phyloP scores from a whole-genome alignment of 2,329 filamentous ascomycete species.

The Incumbomyces delicatus region DNA sequence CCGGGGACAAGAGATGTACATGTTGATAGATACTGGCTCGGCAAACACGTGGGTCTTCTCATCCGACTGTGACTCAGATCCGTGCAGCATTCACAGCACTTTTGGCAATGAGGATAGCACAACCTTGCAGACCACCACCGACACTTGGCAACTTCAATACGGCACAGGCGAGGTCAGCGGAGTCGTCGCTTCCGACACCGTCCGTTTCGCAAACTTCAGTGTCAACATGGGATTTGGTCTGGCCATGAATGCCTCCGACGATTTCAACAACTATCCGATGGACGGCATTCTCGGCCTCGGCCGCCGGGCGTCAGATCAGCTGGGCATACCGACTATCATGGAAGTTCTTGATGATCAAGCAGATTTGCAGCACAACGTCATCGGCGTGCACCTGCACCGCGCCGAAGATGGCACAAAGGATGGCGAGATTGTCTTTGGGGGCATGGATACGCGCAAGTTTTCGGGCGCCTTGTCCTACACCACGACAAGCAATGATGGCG shows the following conservation, averaged over 20 bases:
- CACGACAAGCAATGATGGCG: conserved; percentile 37
- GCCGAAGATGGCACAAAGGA: conserved; percentile 55
- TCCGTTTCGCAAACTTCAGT: conserved; percentile 57
- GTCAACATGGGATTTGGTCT: conserved; percentile 61
- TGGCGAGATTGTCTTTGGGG: conserved; percentile 70
- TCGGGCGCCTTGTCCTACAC: conserved; percentile 61
- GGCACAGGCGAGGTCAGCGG: conserved; percentile 68
- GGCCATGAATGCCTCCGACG: conserved; percentile 58
- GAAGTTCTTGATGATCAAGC: conserved; percentile 49
- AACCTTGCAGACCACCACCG: conserved; percentile 46
- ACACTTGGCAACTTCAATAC: conserved; percentile 59
- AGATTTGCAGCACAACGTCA: conserved; percentile 54
- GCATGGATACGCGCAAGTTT: conserved; percentile 56
- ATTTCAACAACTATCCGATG: conserved; percentile 71
- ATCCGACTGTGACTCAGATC: conserved; percentile 52
- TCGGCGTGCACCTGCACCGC: conserved; percentile 62
- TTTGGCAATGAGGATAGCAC: conserved; percentile 59
- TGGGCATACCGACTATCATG: conserved; percentile 54
- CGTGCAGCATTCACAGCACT: conserved; percentile 60
- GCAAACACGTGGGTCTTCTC: conserved; percentile 77
- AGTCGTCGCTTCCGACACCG: conserved; percentile 53
- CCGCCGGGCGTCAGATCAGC: conserved; percentile 45
- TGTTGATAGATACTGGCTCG: conserved; percentile 47
- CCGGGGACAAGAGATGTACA: conserved; percentile 40
- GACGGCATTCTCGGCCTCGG: conserved; percentile 80